Conservation (phyloP, 768 basidiomycete species). For the Xanthoconium stramineum region DNA sequence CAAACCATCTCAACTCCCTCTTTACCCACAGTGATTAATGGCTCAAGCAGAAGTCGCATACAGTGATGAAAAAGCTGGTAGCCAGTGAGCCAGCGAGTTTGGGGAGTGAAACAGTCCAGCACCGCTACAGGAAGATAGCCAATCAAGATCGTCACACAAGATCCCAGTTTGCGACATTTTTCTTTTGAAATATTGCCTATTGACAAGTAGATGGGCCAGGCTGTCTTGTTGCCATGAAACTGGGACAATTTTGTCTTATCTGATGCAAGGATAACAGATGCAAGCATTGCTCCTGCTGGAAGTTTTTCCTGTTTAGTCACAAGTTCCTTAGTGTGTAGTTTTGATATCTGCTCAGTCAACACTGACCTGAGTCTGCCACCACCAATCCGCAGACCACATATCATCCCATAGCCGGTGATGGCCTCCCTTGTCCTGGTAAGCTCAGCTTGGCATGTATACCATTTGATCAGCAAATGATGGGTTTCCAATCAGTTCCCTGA, state of each 20-base stretch:
- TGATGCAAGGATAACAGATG: background rate
- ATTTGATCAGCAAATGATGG: background rate
- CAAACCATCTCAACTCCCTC: background rate
- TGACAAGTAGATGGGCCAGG: background rate
- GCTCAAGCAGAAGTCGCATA: background rate
- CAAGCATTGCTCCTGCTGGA: background rate
- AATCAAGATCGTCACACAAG: background rate
- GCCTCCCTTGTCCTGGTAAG: background rate
- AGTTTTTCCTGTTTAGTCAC: background rate
- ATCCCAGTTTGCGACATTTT: background rate
- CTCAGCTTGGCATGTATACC: background rate
- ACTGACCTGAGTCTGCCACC: background rate
- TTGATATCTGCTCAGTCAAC: rapidly evolving
- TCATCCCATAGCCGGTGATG: background rate
- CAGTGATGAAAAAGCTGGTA: background rate
- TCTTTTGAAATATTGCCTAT: background rate
- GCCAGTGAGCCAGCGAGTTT: background rate
- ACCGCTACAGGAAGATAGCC: background rate
- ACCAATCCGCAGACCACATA: background rate
- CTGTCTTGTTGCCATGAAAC: background rate
- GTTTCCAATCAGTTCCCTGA: background rate
- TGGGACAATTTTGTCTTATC: background rate
- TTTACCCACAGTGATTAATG: background rate
- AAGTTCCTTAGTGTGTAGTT: background rate
- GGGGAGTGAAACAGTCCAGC: background rate